Conservation (phyloP, 192 early-diverging fungal species). For the Rhizophagus sp. region DNA sequence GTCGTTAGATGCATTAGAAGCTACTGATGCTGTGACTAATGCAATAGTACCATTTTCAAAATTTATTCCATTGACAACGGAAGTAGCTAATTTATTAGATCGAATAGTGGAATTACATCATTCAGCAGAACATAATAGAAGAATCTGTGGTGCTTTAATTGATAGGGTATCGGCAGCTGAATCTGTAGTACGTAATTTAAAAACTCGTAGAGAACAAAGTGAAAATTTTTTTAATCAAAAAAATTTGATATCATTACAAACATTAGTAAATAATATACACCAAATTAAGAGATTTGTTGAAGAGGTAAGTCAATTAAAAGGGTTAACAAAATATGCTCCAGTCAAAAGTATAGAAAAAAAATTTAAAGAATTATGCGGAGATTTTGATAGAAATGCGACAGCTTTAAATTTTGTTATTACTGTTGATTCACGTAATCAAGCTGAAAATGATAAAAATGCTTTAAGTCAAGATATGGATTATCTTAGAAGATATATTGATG, state of each 20-base stretch:
- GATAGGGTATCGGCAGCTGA: background rate
- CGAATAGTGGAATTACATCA: too few species aligned
- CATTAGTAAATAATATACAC: background rate
- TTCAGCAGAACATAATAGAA: background rate
- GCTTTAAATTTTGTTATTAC: background rate
- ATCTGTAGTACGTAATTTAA: background rate
- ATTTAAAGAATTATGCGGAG: conserved; percentile 24
- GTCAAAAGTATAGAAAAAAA: background rate
- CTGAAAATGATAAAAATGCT: too few species aligned
- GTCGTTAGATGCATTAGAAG: too few species aligned
- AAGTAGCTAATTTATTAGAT: too few species aligned
- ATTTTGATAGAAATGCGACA: conserved; percentile 29
- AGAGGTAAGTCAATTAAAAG: background rate
- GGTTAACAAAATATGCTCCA: background rate
- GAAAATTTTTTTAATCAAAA: background rate
- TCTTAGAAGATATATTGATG: too few species aligned
- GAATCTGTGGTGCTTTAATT: background rate
- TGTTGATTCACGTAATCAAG: too few species aligned
- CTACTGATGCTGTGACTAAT: too few species aligned
- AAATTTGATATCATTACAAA: background rate
- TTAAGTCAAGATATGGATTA: too few species aligned
- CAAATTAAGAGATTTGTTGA: background rate
- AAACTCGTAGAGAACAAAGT: background rate
- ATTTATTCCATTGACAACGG: too few species aligned
- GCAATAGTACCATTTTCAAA: too few species aligned